Conservation (phyloP, 208 protist genomes). For the Trypanosoma scelopori region DNA sequence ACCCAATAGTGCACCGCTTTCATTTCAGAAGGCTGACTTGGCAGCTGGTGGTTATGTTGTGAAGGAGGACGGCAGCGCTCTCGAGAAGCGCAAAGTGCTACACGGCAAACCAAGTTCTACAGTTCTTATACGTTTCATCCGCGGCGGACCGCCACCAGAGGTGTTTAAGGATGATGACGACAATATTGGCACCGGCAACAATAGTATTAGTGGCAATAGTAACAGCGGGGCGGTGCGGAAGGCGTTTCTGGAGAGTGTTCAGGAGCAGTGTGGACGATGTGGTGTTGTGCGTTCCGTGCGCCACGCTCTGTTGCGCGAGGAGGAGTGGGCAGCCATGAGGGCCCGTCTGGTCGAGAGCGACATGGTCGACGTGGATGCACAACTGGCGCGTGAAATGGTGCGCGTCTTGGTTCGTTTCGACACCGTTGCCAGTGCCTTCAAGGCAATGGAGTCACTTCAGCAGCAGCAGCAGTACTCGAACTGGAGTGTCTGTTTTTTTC, state of each 20-base stretch:
- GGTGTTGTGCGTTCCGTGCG: conserved; percentile 64
- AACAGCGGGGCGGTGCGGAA: not conserved
- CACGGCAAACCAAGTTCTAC: conserved; percentile 78
- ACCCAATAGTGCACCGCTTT: conserved; percentile 41
- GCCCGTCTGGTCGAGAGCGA: not conserved
- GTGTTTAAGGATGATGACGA: conserved; percentile 5
- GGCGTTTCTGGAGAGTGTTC: conserved; percentile 36
- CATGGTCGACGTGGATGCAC: conserved; percentile 16
- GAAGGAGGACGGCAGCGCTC: conserved; percentile 19
- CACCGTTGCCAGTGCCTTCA: conserved; percentile 80
- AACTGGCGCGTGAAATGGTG: conserved; percentile 36
- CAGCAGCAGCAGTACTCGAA: conserved; percentile 22
- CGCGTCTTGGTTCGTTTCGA: conserved; percentile 86
- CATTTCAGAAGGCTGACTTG: conserved; percentile 58
- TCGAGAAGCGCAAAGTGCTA: conserved; percentile 7
- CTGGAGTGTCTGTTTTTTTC: conserved; percentile 66
- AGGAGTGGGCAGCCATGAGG: conserved; percentile 11
- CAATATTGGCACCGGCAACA: not conserved
- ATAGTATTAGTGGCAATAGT: not conserved
- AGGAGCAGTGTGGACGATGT: conserved; percentile 43
- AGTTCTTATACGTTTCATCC: conserved; percentile 58
- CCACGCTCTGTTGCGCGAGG: conserved; percentile 29
- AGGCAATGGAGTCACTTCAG: conserved; percentile 58
- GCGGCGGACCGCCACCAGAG: conserved; percentile 25
- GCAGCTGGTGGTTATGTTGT: conserved; percentile 77